Evolutionary conservation across 1,139 yeast genomes (phyloP).

Genomic region (Pichia sp.): DNA sequence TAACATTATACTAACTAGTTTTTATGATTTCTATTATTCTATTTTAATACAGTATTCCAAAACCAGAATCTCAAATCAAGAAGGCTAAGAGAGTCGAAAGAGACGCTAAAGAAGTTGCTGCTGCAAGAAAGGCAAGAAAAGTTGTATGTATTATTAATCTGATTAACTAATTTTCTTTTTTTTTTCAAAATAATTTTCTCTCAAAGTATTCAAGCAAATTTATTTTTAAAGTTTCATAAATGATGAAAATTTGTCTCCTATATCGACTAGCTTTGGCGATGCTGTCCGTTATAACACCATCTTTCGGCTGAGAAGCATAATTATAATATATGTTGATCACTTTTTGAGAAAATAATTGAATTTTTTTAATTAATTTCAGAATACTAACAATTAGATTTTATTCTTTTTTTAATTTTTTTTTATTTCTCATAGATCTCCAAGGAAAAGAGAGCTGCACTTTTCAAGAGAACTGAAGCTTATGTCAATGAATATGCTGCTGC

Average conservation of each 20-base stretch:
- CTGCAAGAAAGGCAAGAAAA: conserved; percentile 80
- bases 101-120: conserved; percentile 81
- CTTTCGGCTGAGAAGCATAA: conserved; percentile 84
- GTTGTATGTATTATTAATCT: conserved; percentile 60
- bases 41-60: conserved; percentile 31
- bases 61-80: conserved; percentile 95
- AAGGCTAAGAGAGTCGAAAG: conserved; percentile 89
- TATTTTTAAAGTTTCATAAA: conserved; percentile 25
- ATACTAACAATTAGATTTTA: conserved; percentile 8
- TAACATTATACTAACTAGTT: conserved; percentile 15
- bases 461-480: conserved; percentile 98
- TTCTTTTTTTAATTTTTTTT: conserved; percentile 7
- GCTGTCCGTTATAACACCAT: conserved; percentile 96
- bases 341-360: background rate
- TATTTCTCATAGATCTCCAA: conserved; percentile 61
- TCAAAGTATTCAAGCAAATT: no score
- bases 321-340: background rate
- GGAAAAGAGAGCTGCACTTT: conserved; percentile 92
- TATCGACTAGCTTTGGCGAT: conserved; percentile 83
- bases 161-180: background rate
- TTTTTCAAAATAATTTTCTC: no score
- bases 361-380: background rate
- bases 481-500: conserved; percentile 94
- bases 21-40: no score
- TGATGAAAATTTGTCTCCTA: conserved; percentile 48